Evolutionary conservation across 139 green algal genomes (phyloP).

Genomic region (Ostreobium quekettii): DNA sequence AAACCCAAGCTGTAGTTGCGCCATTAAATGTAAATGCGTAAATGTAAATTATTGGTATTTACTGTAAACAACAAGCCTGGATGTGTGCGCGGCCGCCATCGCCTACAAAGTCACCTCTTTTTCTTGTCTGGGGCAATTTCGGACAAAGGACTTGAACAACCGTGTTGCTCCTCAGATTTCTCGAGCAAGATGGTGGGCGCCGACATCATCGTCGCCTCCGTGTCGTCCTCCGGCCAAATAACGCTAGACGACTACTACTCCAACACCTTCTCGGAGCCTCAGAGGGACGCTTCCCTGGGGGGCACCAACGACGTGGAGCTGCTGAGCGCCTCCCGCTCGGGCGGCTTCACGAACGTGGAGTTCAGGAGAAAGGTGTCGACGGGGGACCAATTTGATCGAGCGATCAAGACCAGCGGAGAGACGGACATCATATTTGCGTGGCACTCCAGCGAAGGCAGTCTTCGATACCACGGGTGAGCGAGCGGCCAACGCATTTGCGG

Average conservation of each 20-base stretch:
- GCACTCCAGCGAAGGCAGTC: conserved; percentile 6
- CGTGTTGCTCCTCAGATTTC: conserved; percentile 7
- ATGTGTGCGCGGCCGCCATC: too few species aligned
- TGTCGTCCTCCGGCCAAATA: not conserved
- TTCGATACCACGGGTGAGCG: conserved; percentile 14
- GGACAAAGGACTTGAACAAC: too few species aligned
- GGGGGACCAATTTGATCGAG: not conserved
- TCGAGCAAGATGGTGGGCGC: conserved; percentile 21
- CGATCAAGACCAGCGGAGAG: not conserved
- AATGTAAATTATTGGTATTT: too few species aligned
- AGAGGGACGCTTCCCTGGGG: conserved; percentile 1
- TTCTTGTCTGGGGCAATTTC: too few species aligned
- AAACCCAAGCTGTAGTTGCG: too few species aligned
- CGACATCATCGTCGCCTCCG: conserved; percentile 24
- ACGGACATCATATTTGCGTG: conserved; percentile 14
- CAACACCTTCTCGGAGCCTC: not conserved
- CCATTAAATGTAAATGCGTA: too few species aligned
- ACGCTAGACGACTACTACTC: conserved; percentile 10
- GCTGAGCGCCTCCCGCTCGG: not conserved
- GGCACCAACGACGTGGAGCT: conserved; percentile 9
- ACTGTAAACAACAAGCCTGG: too few species aligned
- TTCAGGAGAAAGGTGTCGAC: conserved; percentile 14
- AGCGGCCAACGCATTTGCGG: not conserved
- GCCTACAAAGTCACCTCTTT: too few species aligned
- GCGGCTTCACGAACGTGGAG: conserved; percentile 6